Conservation (phyloP, 352 stramenopile species). For the Thalassiosira gravida region DNA sequence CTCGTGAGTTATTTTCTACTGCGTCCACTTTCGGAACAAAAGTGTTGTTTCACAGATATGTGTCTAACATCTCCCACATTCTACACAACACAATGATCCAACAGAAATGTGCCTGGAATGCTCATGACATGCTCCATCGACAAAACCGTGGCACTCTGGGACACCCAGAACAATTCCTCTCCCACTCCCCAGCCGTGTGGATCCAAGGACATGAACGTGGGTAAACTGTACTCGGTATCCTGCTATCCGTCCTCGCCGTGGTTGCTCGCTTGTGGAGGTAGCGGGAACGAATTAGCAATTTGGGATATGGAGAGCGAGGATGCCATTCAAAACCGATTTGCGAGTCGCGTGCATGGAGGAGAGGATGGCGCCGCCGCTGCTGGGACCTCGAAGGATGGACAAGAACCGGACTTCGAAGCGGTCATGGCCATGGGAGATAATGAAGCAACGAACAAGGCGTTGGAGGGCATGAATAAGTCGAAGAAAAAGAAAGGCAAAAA, state of each 20-base stretch:
- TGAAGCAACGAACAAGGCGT: constrained; percentile 39
- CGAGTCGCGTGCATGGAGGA: constrained; percentile 38
- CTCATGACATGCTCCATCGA: constrained; percentile 95
- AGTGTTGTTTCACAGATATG: no score
- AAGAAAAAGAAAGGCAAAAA: constrained; percentile 72
- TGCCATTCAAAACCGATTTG: constrained; percentile 77
- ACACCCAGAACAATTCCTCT: constrained; percentile 71
- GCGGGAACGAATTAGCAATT: constrained; percentile 80
- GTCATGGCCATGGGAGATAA: constrained; percentile 51
- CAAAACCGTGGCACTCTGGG: constrained; percentile 98
- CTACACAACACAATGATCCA: constrained; percentile 12
- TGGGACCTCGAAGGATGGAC: constrained; percentile 1
- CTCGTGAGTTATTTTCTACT: constrained; percentile 62
- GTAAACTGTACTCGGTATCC: constrained; percentile 80
- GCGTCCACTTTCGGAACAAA: no score
- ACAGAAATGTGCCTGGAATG: constrained; percentile 89
- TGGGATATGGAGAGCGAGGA: constrained; percentile 83
- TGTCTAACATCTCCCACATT: no score
- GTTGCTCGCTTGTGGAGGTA: constrained; percentile 81
- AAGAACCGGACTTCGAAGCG: constrained; percentile 65
- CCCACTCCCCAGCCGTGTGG: constrained; percentile 60
- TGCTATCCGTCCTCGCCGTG: constrained; percentile 85
- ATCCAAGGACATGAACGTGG: constrained; percentile 84
- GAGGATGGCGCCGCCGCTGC: neutral
- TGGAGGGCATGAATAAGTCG: constrained; percentile 55